phyloP scores from a whole-genome alignment of 108 stramenopile species.

The Heterococcus sp. region DNA sequence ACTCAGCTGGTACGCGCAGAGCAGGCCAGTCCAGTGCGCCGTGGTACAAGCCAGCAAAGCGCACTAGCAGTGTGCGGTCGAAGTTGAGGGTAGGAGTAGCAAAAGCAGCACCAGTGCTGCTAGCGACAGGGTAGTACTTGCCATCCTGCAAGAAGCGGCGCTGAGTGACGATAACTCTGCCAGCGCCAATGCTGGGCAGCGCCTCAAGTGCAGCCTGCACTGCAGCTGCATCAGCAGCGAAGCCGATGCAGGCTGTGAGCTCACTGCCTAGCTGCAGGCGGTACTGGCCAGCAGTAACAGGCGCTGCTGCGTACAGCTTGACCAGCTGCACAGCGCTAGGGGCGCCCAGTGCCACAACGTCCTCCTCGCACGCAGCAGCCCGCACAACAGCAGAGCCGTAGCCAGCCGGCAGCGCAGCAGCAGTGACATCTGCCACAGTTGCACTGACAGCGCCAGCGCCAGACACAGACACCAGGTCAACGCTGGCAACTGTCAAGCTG shows the following conservation, averaged over 20 bases:
- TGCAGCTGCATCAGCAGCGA: conserved; percentile 36
- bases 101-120: not conserved
- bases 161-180: conserved; percentile 9
- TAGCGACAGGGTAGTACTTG: conserved; percentile 29
- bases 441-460: conserved; percentile 3
- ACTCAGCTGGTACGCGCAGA: conserved; percentile 32
- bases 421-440: conserved; percentile 5
- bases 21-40: conserved; percentile 17
- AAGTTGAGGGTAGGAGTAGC: not conserved
- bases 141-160: conserved; percentile 29
- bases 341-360: conserved; percentile 9
- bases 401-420: conserved; percentile 24
- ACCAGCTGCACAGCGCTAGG: conserved; percentile 29
- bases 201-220: conserved; percentile 9
- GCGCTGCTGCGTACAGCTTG: not conserved
- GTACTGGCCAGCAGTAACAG: conserved; percentile 8
- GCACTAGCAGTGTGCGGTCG: conserved; percentile 41
- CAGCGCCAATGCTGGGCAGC: conserved; percentile 28
- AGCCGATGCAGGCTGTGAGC: conserved; percentile 15
- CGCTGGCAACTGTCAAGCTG: conserved; percentile 5
- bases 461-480: conserved; percentile 2
- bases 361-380: not conserved
- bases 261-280: conserved; percentile 26
- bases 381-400: conserved; percentile 19
- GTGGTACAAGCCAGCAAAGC: conserved; percentile 27